phyloP scores from a whole-genome alignment of 495 filamentous ascomycete species.

The Neurospora sp. region DNA sequence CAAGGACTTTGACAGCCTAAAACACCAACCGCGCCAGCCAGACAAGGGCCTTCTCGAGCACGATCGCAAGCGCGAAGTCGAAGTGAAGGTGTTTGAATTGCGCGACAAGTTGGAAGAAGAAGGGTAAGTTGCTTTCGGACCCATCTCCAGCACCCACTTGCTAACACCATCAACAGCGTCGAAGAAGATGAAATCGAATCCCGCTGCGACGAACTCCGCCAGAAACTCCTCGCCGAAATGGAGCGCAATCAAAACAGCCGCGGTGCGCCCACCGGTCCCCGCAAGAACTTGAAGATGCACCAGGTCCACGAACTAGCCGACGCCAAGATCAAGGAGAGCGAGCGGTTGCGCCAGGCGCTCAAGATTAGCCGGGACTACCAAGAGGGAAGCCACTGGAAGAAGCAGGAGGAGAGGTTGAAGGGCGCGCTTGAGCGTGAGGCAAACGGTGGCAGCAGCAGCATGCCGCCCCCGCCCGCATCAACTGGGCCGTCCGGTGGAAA shows the following conservation, averaged over 20 bases:
- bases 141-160: not conserved
- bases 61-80: slow-evolving; percentile 77
- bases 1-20: slow-evolving; percentile 50
- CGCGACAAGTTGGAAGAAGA: slow-evolving; percentile 84
- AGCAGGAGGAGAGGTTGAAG: slow-evolving; percentile 59
- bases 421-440: slow-evolving; percentile 43
- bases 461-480: not conserved
- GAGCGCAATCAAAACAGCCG: slow-evolving; percentile 19
- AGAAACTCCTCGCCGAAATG: slow-evolving; percentile 51
- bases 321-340: slow-evolving; percentile 93
- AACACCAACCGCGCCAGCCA: slow-evolving; percentile 70
- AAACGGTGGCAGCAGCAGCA: slow-evolving; percentile 3
- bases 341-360: slow-evolving; percentile 77
- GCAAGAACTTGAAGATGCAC: slow-evolving; percentile 66
- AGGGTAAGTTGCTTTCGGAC: slow-evolving; percentile 40
- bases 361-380: slow-evolving; percentile 83
- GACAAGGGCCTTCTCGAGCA: slow-evolving; percentile 91
- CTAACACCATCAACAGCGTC: slow-evolving; percentile 33
- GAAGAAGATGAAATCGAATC: slow-evolving; percentile 73
- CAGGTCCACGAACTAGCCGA: slow-evolving; percentile 94
- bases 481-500: not conserved
- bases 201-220: slow-evolving; percentile 51
- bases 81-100: slow-evolving; percentile 86
- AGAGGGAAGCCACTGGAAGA: slow-evolving; percentile 68
- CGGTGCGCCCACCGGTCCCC: slow-evolving; percentile 23